Base-by-base conservation (phyloP, 805 yeast genomes). In the Isabelozyma heimii region DNA sequence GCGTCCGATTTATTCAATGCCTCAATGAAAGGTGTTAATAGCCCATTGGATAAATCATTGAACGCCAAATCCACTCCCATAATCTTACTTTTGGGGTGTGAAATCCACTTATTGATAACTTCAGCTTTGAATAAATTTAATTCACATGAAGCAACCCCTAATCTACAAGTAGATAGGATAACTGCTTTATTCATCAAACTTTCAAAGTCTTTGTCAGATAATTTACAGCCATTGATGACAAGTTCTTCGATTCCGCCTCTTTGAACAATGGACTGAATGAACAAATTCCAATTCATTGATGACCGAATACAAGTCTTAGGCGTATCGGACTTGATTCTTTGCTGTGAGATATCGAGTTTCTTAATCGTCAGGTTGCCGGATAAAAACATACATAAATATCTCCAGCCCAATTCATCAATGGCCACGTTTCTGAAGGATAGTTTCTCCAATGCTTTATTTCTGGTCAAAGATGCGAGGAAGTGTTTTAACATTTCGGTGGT, bases 171-270 rank as follows among this genome's bases (percentile, higher is more conserved):
- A 13, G 70, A 63, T 17, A 70, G 51, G 12, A 59, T 54, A 12
- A 80, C 65, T 0, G 82, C 81, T 20, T 63, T 65, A 8, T 62
- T 62, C 20, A 81, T 68, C 42, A 81, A 65, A 8, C 65, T 61
- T 35, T 63, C 57, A 51, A 80, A 80, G 35, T 66, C 71, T 2
- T 61, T 63, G 50, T 75, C 77, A 2, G 71, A 58, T 40, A 81
- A 58, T 52, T 77, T 76, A 57, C 84, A 81, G 1, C 85, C 85
- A 53, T 81, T 80, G 45, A 81, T 73, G 13, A 81, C 85, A 48
- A 81, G 67, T 54, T 81, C 85, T 58, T 79, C 84, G 33, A 81
- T 71, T 0, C 85, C 85, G 5, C 81, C 81, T 48, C 83, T 62
- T 13, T 57, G 13, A 0, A 65, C 59, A n/a, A 81, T 47, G 1